These are phyloP conservation scores for Fusarium udum DNA, from an alignment of 2,329 filamentous ascomycete genomes.

Conservation along the genomic window DNA sequence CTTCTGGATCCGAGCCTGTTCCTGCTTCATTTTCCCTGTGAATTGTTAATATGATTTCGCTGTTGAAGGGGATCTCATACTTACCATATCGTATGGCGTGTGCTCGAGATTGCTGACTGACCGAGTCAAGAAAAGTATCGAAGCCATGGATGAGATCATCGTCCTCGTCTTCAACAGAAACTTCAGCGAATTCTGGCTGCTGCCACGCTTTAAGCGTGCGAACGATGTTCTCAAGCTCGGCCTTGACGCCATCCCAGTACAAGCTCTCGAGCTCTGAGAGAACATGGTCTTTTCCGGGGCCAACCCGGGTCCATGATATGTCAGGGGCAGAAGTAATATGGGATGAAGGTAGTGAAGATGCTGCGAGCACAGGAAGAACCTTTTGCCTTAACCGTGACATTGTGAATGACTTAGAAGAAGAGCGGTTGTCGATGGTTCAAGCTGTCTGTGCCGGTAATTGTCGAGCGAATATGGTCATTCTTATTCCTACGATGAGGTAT, in stretches of 20 bases:
- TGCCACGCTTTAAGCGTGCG: slow-evolving; percentile 36
- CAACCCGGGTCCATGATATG: slow-evolving; percentile 22
- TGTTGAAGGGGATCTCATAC: neutral
- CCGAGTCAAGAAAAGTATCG: slow-evolving; percentile 36
- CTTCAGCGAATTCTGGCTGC: slow-evolving; percentile 20
- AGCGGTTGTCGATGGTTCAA: neutral
- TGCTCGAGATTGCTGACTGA: slow-evolving; percentile 34
- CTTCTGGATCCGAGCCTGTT: neutral
- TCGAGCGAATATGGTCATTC: neutral
- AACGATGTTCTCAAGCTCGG: slow-evolving; percentile 38
- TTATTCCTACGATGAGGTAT: neutral
- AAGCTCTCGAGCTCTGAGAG: slow-evolving; percentile 27
- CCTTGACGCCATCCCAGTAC: slow-evolving; percentile 37
- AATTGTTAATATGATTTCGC: neutral
- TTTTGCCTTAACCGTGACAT: slow-evolving; percentile 31
- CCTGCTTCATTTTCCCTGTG: slow-evolving; percentile 23
- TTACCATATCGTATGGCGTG: slow-evolving; percentile 35
- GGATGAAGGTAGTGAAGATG: slow-evolving; percentile 3
- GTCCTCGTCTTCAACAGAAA: slow-evolving; percentile 25
- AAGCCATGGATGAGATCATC: slow-evolving; percentile 32
- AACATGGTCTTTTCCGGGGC: slow-evolving; percentile 24
- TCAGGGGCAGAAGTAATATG: slow-evolving; percentile 28
- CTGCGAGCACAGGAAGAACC: slow-evolving; percentile 21
- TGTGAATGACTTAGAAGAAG: neutral
- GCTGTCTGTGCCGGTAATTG: neutral